phyloP scores from a whole-genome alignment of 208 protist species.

The Porcisia hertigi region DNA sequence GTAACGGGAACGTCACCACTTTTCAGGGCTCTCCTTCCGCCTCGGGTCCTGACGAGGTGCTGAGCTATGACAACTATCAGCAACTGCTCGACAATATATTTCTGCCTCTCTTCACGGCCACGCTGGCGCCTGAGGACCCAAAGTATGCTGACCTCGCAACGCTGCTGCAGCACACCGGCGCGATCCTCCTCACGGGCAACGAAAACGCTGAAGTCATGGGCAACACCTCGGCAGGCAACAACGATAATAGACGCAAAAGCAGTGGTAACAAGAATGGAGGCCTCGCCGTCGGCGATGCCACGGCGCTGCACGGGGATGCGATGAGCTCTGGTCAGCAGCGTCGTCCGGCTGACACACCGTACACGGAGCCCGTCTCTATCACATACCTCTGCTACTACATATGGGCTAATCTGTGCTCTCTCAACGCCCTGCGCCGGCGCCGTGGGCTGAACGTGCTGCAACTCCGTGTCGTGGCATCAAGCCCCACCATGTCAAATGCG shows the following conservation, averaged over 20 bases:
- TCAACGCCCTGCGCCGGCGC: conserved; percentile 94
- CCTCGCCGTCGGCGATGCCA: neutral
- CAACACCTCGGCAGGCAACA: neutral
- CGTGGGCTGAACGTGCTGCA: conserved; percentile 92
- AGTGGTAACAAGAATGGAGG: neutral
- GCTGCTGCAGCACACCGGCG: conserved; percentile 93
- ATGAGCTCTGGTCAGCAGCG: conserved; percentile 46
- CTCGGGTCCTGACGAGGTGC: conserved; percentile 14
- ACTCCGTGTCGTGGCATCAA: conserved; percentile 81
- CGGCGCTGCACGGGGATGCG: neutral
- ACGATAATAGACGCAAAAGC: neutral
- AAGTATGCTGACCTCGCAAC: conserved; percentile 90
- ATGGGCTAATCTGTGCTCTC: conserved; percentile 96
- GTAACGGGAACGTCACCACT: conserved; percentile 4
- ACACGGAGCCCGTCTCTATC: conserved; percentile 93
- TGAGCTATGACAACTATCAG: conserved; percentile 90
- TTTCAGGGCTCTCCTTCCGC: neutral
- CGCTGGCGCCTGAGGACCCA: conserved; percentile 89
- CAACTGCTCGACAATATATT: conserved; percentile 98
- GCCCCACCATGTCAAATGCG: conserved; percentile 49
- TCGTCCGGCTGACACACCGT: conserved; percentile 95
- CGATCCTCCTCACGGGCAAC: conserved; percentile 96
- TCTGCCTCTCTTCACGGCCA: conserved; percentile 97
- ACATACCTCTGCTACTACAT: conserved; percentile 95
- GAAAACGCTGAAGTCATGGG: conserved; percentile 85